Base-by-base conservation (phyloP, 2,329 filamentous ascomycete genomes). In the Passalora sequoiae region DNA sequence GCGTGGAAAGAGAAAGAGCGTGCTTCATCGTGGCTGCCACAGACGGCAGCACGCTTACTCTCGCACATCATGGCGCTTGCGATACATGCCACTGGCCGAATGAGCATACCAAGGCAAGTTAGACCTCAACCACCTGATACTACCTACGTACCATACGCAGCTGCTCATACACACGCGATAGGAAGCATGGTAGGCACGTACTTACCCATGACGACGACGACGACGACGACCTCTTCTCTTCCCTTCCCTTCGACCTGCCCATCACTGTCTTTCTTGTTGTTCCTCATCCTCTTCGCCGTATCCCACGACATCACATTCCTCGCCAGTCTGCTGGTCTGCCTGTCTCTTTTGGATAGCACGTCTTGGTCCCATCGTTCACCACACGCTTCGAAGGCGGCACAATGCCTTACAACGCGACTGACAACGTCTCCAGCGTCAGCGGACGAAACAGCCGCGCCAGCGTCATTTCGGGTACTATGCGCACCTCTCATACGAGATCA, bases 361-460 rank as follows among this genome's bases (percentile, higher is more conserved):
- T 51, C 53, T 55, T 57, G 55, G 53, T 49, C 46, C 47, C 52
- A 40, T 48, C 50, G 45, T 53, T 52, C 47, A 47, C 36, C 45
- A 56, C 57, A 58, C 43, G 52, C 51, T 48, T 36, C 28, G 21
- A 33, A 55, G 62, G 58, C 60, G 59, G 53, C 61, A 66, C 58
- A 55, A 71, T 73, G 71, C 64, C 66, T 60, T 67, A 67, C 48
- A n/a, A n/a, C n/a, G n/a, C n/a, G n/a, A 56, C 63, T 37, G 66
- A 72, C 43, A 59, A 61, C 41, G 69, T 73, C 43, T 65, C 65
- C 29, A 71, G 68, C 53, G 53, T 65, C 53, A 69, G 66, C 51
- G 70, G 70, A 36, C 69, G 70, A 40, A 68, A 63, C 55, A 73
- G 71, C 56, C 60, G 69, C 51, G 66, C 69, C 24, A 73, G 70